A percentile compares a stretch with the other conserved stretches of the same genome.
These are phyloP conservation scores for Entophlyctis helioformis DNA, from an alignment of 192 early-diverging fungal genomes.

Conservation along the genomic window DNA sequence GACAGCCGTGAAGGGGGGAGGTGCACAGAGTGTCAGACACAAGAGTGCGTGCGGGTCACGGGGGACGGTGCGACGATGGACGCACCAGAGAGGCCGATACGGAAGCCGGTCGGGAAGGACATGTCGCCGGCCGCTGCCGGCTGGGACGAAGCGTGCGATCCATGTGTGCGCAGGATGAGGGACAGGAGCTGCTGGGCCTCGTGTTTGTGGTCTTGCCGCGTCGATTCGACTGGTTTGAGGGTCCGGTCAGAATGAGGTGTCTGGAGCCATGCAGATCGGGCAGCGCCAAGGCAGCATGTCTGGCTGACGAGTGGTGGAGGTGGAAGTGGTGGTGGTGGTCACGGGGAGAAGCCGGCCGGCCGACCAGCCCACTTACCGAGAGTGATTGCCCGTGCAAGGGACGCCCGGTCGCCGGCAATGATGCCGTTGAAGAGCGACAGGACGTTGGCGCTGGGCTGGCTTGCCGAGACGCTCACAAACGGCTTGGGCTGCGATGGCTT, in stretches of 20 bases:
- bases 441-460: too few species aligned
- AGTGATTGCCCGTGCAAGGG: conserved; percentile 51
- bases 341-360: not conserved
- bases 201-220: conserved; percentile 43
- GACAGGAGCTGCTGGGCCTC: conserved; percentile 56
- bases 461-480: too few species aligned
- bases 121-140: not conserved
- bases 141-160: not conserved
- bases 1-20: not conserved
- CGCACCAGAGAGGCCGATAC: conserved; percentile 64
- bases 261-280: too few species aligned
- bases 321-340: not conserved
- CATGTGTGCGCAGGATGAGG: conserved; percentile 17
- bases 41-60: not conserved
- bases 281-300: too few species aligned
- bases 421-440: conserved; percentile 7
- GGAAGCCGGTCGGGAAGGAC: conserved; percentile 31
- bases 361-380: conserved; percentile 27
- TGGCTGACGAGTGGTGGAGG: too few species aligned
- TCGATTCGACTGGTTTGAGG: conserved; percentile 66
- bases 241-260: too few species aligned
- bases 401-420: conserved; percentile 18
- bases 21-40: not conserved
- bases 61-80: not conserved
- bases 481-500: too few species aligned